A percentile compares a stretch with the other conserved stretches of the same genome.
These are phyloP conservation scores for Populus alba DNA, from an alignment of 345 rosid species.

Conservation along the genomic window DNA sequence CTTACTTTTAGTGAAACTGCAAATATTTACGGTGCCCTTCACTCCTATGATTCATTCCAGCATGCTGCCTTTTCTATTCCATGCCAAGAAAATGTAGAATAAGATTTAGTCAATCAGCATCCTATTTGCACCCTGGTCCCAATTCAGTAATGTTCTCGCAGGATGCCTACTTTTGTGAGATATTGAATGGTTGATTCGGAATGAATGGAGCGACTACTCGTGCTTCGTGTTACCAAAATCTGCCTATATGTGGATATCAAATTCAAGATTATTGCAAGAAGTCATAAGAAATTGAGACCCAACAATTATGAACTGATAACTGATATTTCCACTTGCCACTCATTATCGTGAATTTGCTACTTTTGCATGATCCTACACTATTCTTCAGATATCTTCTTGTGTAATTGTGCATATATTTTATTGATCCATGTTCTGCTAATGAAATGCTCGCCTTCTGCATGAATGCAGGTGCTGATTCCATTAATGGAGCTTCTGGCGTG, in stretches of 20 bases:
- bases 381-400: not conserved
- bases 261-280: not conserved
- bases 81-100: not conserved
- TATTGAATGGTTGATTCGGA: not conserved
- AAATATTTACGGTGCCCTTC: not conserved
- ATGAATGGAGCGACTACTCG: not conserved
- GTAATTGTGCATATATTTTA: not conserved
- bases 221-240: not conserved
- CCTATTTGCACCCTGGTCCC: no score
- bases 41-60: not conserved
- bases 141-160: not conserved
- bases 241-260: not conserved
- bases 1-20: conserved; percentile 1
- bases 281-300: not conserved
- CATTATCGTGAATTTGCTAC: not conserved
- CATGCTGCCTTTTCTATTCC: not conserved
- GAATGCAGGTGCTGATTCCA: conserved; percentile 42
- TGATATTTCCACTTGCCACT: not conserved
- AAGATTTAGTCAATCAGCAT: not conserved
- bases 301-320: not conserved
- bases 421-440: not conserved
- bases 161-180: not conserved
- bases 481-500: conserved; percentile 26
- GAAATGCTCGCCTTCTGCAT: conserved; percentile 17
- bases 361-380: not conserved